Conservation (phyloP, 2,329 filamentous ascomycete species). For the Paraconiothyrium sp. region DNA sequence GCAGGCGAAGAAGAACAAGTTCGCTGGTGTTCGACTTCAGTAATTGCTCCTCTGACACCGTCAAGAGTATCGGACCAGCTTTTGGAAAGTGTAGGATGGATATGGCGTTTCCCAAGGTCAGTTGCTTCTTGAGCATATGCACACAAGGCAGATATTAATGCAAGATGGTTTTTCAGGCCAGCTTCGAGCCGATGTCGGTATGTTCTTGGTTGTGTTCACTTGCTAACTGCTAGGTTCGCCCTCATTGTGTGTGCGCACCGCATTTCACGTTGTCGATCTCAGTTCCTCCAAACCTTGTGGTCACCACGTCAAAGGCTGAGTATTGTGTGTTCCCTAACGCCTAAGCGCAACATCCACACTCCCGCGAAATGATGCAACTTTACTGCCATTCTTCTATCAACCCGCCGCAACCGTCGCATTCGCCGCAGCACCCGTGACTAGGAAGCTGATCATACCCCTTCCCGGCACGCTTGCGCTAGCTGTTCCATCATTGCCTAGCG, state of each 20-base stretch:
- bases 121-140: slow-evolving; percentile 22
- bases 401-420: slow-evolving; percentile 13
- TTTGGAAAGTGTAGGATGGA: not conserved
- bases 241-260: not conserved
- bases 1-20: slow-evolving; percentile 66
- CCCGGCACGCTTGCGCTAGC: slow-evolving; percentile 35
- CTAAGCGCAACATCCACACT: too few relatives aligned
- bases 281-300: not conserved
- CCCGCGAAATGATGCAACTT: too few relatives aligned
- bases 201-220: slow-evolving; percentile 11
- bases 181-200: slow-evolving; percentile 10
- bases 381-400: not conserved
- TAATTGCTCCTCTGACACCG: slow-evolving; percentile 36
- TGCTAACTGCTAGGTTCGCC: slow-evolving; percentile 5
- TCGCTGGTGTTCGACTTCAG: slow-evolving; percentile 69
- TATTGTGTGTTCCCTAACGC: not conserved
- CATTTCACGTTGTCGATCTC: not conserved
- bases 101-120: slow-evolving; percentile 23
- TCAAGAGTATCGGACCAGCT: not conserved
- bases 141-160: slow-evolving; percentile 25
- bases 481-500: slow-evolving; percentile 32
- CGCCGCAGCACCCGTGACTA: slow-evolving; percentile 25
- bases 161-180: slow-evolving; percentile 8
- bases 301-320: not conserved
- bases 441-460: slow-evolving; percentile 40